A percentile compares a stretch with the other conserved stretches of the same genome.
Conservation (phyloP, 768 basidiomycete genomes). For the Russula sp. region DNA sequence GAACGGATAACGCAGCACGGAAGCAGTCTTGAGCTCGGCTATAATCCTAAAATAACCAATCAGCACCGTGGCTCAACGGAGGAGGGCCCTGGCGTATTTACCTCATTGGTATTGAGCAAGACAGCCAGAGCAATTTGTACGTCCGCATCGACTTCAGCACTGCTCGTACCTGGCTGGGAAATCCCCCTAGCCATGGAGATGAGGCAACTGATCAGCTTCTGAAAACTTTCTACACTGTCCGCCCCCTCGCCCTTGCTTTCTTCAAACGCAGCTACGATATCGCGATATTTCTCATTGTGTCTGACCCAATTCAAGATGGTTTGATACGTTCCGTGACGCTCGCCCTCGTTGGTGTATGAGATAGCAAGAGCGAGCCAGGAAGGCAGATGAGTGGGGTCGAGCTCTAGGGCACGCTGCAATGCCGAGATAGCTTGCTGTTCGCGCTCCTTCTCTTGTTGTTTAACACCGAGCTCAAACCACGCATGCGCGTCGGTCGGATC, state of each 20-base stretch:
- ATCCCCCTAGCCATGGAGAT: conserved; percentile 72
- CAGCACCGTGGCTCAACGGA: not conserved
- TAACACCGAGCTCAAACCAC: conserved; percentile 93
- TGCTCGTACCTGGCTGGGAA: conserved; percentile 32
- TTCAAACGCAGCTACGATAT: conserved; percentile 37
- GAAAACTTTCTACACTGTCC: conserved; percentile 37
- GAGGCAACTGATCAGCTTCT: conserved; percentile 63
- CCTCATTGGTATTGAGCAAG: conserved; percentile 87
- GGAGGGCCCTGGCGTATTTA: conserved; percentile 27
- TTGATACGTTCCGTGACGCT: conserved; percentile 65
- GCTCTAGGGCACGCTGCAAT: conserved; percentile 68
- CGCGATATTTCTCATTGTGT: conserved; percentile 52
- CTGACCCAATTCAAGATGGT: conserved; percentile 83
- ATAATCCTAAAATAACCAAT: conserved; percentile 57
- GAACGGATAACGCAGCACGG: conserved; percentile 73
- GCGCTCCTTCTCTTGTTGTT: conserved; percentile 97
- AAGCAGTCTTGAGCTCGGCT: conserved; percentile 93
- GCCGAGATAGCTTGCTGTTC: conserved; percentile 88
- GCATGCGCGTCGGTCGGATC: conserved; percentile 62
- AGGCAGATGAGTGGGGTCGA: conserved; percentile 69
- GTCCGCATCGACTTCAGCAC: conserved; percentile 78
- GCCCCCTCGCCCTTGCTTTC: conserved; percentile 30
- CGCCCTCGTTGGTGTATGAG: conserved; percentile 84
- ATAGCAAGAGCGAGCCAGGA: conserved; percentile 90
- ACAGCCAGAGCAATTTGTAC: conserved; percentile 94